Percentiles rank a stretch among this genome's conserved stretches.
These are phyloP conservation scores for Cucurbita pepo DNA, from an alignment of 306 rosid genomes.

Conservation along the genomic window DNA sequence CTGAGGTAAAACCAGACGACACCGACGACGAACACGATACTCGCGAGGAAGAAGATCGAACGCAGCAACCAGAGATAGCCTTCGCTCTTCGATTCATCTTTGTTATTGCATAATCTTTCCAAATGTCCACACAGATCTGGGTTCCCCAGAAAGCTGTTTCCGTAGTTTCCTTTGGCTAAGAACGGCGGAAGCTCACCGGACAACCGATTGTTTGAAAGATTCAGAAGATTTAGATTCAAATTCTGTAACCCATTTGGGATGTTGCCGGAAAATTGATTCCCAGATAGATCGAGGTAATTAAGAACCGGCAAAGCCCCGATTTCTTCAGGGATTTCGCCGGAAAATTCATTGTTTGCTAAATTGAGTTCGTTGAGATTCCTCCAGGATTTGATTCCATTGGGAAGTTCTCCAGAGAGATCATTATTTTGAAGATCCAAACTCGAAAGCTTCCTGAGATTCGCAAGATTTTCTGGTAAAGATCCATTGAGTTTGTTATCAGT, in stretches of 20 bases:
- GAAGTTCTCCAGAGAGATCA: constrained; percentile 46
- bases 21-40: constrained; percentile 30
- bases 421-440: constrained; percentile 61
- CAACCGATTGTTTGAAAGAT: constrained; percentile 71
- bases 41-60: constrained; percentile 13
- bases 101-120: background rate
- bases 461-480: constrained; percentile 50
- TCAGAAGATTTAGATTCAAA: constrained; percentile 56
- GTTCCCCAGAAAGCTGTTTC: constrained; percentile 44
- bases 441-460: constrained; percentile 57
- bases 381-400: constrained; percentile 66
- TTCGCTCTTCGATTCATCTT: background rate
- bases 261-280: constrained; percentile 44
- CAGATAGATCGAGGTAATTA: constrained; percentile 67
- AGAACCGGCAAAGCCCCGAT: constrained; percentile 61
- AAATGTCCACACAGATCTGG: constrained; percentile 62
- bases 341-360: constrained; percentile 46
- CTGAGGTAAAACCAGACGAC: constrained; percentile 19
- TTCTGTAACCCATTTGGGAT: constrained; percentile 37
- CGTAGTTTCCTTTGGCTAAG: constrained; percentile 42
- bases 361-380: constrained; percentile 55
- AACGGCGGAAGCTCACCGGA: constrained; percentile 64
- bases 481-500: constrained; percentile 54
- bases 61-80: constrained; percentile 6
- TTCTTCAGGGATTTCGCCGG: constrained; percentile 49